A percentile compares a stretch with the other conserved stretches of the same genome.
phyloP scores from a whole-genome alignment of 1,139 yeast genomes.

The Wickerhamomyces sp. region DNA sequence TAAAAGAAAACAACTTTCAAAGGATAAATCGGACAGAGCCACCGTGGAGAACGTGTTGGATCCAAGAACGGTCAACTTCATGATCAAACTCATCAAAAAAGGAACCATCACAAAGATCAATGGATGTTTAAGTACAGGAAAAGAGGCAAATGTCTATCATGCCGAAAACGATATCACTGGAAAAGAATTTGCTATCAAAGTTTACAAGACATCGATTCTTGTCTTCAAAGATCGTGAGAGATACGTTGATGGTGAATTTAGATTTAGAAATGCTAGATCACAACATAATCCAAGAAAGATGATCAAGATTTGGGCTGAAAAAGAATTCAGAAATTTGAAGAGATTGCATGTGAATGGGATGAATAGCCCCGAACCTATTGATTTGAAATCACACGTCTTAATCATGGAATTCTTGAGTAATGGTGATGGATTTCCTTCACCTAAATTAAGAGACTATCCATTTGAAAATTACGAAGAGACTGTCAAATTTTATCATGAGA shows the following conservation, averaged over 20 bases:
- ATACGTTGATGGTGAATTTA: slow-evolving; percentile 92
- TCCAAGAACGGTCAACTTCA: slow-evolving; percentile 83
- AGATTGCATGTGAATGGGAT: slow-evolving; percentile 74
- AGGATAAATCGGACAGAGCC: slow-evolving; percentile 89
- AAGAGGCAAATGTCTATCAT: slow-evolving; percentile 97
- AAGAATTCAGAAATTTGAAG: slow-evolving; percentile 88
- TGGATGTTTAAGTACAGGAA: slow-evolving; percentile 95
- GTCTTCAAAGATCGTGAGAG: slow-evolving; percentile 95
- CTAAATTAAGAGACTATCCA: slow-evolving; percentile 77
- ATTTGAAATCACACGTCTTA: slow-evolving; percentile 81
- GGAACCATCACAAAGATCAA: slow-evolving; percentile 82
- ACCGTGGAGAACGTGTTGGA: slow-evolving; percentile 96
- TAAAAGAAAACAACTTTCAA: slow-evolving; percentile 52
- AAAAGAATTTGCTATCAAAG: slow-evolving; percentile 78
- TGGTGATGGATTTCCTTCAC: slow-evolving; percentile 72
- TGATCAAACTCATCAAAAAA: slow-evolving; percentile 74
- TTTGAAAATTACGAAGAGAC: slow-evolving; percentile 62
- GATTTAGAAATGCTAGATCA: slow-evolving; percentile 79
- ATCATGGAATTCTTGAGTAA: slow-evolving; percentile 88
- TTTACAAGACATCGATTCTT: slow-evolving; percentile 90
- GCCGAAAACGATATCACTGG: slow-evolving; percentile 68
- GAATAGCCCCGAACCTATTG: slow-evolving; percentile 90
- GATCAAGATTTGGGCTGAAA: slow-evolving; percentile 99
- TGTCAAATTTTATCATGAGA: slow-evolving; percentile 64
- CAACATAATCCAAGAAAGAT: slow-evolving; percentile 94